Base-by-base conservation (phyloP, 2,329 filamentous ascomycete species). In the Gaeumannomyces sp. region DNA sequence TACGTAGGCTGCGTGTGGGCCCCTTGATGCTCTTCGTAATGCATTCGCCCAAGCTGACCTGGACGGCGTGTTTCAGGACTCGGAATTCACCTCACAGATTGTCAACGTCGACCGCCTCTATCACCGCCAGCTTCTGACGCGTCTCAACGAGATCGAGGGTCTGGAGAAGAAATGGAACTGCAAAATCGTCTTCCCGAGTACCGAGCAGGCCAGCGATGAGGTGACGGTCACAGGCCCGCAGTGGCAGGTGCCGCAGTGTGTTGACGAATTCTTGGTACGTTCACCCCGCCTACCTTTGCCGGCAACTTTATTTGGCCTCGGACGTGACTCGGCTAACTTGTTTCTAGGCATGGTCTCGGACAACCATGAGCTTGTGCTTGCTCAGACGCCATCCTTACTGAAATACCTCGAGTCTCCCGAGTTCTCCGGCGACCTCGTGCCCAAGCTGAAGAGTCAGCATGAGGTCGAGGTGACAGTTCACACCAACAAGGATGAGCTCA, bases 91-190 rank as follows among this genome's bases (percentile, higher is more conserved):
- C 35, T 93, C 92, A 27, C 93, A 97, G 77, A 91, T 91, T 66
- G 93, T 97, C 70, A 91, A 91, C 70, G 93, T 98, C 72, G 94
- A 98, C 75, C 91, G 95, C 64, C 83, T 99, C 65, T 97, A 97
- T 75, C 95, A 99, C 74, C 91, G 95, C 69, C 92, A 97, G 78
- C 87, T 99, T 67, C 90, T 99, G 74, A 86, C 91, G 66, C 92
- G 93, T 66, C 89, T 98, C 69, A 82, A 86, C 59, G 92, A 97
- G 73, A 92, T 99, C 65, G 94, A 98, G 70, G 92, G 95, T 71
- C 83, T 99, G 63, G 95, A 99, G 81, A 96, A 96, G 83, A 97
- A 97, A 79, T 98, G 93, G 90, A 98, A 98, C 77, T 99, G 95
- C 88, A 98, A 98, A 81, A 96, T 99, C 73, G 91, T 93, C 70